A percentile compares a stretch with the other conserved stretches of the same genome.
phyloP scores from a whole-genome alignment of 495 filamentous ascomycete genomes.

The Talaromyces proteolyticus region DNA sequence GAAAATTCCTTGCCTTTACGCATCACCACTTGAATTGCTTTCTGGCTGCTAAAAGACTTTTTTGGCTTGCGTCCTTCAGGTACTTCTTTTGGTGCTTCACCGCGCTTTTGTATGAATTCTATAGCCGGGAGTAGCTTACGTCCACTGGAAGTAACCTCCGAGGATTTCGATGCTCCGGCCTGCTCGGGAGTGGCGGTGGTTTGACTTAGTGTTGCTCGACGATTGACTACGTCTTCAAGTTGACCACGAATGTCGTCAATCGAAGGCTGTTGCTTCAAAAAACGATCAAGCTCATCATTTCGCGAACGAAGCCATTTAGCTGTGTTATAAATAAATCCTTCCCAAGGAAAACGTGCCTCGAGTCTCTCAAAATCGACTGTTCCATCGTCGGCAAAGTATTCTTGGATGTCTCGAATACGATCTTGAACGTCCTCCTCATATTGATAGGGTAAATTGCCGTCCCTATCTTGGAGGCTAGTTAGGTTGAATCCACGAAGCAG shows the following conservation, averaged over 20 bases:
- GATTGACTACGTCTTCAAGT: conserved; percentile 9
- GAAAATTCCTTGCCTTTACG: neutral
- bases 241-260: conserved; percentile 16
- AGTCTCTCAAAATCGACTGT: conserved; percentile 17
- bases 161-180: neutral
- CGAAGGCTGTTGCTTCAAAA: conserved; percentile 12
- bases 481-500: conserved; percentile 30
- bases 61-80: neutral
- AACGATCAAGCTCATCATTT: conserved; percentile 23
- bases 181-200: neutral
- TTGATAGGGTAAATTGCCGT: conserved; percentile 25
- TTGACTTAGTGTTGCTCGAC: neutral
- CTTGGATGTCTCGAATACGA: conserved; percentile 24
- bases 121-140: conserved; percentile 1
- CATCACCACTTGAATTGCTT: neutral
- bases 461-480: conserved; percentile 16
- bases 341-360: conserved; percentile 23
- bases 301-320: conserved; percentile 28
- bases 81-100: neutral
- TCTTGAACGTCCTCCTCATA: conserved; percentile 24
- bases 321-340: conserved; percentile 20
- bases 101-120: neutral
- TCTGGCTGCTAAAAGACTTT: neutral
- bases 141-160: neutral
- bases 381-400: conserved; percentile 14